Evolutionary conservation across 1,139 yeast species (phyloP), one percentile per base, ranked within the genome.

Genomic region (Chernovozyma sophiae-reginae): DNA sequence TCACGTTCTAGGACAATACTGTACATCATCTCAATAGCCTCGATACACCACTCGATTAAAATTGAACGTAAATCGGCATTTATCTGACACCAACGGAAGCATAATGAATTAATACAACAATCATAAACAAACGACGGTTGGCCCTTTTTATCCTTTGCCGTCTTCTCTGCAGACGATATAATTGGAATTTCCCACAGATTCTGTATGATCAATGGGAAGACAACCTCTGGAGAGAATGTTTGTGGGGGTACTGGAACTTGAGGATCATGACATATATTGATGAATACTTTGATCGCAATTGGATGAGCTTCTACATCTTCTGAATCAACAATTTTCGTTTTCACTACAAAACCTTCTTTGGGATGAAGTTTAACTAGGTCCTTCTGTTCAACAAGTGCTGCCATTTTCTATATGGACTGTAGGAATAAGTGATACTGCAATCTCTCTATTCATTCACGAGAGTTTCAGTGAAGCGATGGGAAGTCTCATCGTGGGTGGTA

Each of bases 111-210:
- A 37, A 86, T 73, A 28, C 89, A 80, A 54, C 96, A 86, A 55
- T 87, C 96, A 50, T 79, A 77, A 3, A 86, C 87, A 28, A 74
- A 62, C 25, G 87, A 77, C 14, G 66, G 60, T 8, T 65, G 62
- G 1, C 94, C 95, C 49, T 80, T 79, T 55, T 86, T 86, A 52
- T 89, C 96, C 14, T 45, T 56, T 29, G 74, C 81, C 14, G 80
- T 55, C 39, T 72, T 58, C 38, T 73, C 74, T 0, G 68, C 62
- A 0, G 90, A 79, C 0, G 86, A 76, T 1, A 84, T 72, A 8
- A 87, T 77, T 1, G 96, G 96, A 3, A 87, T 82, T 43, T 84
- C 90, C 95, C 96, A 87, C 50, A 80, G 70, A 48, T 81, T 81
- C 30, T 79, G 79, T 55, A 81, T 77, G 20, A 86, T 82, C 38